Percentiles rank a stretch among this genome's conserved stretches.
These are phyloP conservation scores for Leucocoprinus birnbaumii DNA, from an alignment of 768 basidiomycete species.

Conservation along the genomic window DNA sequence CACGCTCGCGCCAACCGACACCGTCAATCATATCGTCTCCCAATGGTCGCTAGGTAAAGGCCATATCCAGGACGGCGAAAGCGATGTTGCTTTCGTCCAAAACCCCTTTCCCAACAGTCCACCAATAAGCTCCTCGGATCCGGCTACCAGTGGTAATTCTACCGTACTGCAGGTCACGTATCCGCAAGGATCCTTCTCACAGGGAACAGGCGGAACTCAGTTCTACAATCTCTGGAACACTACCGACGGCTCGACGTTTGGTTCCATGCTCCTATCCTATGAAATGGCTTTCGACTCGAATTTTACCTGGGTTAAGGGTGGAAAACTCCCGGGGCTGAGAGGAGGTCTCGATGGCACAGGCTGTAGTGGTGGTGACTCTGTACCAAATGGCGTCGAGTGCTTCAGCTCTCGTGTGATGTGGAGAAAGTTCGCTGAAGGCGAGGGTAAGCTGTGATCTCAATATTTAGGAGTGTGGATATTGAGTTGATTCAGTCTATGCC, in stretches of 20 bases:
- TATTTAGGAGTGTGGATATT: background rate
- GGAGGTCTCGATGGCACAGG: constrained; percentile 62
- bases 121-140: constrained; percentile 25
- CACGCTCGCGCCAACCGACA: constrained; percentile 46
- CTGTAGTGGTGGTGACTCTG: constrained; percentile 62
- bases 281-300: constrained; percentile 66
- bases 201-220: constrained; percentile 62
- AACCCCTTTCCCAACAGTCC: constrained; percentile 63
- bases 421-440: constrained; percentile 59
- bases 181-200: constrained; percentile 55
- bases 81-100: constrained; percentile 57
- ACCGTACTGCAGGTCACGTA: constrained; percentile 62
- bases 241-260: constrained; percentile 50
- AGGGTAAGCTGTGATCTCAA: constrained; percentile 45
- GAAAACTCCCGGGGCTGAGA: constrained; percentile 74
- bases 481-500: constrained; percentile 58
- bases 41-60: constrained; percentile 63
- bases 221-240: constrained; percentile 69
- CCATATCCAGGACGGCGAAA: constrained; percentile 53
- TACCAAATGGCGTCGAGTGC: constrained; percentile 63
- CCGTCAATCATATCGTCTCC: constrained; percentile 48
- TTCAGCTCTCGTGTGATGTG: constrained; percentile 80
- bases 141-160: constrained; percentile 14
- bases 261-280: constrained; percentile 70
- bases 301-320: constrained; percentile 74